A percentile compares a stretch with the other conserved stretches of the same genome.
Evolutionary conservation across 495 filamentous ascomycete genomes (phyloP).

Genomic region (Neurospora cerealis): DNA sequence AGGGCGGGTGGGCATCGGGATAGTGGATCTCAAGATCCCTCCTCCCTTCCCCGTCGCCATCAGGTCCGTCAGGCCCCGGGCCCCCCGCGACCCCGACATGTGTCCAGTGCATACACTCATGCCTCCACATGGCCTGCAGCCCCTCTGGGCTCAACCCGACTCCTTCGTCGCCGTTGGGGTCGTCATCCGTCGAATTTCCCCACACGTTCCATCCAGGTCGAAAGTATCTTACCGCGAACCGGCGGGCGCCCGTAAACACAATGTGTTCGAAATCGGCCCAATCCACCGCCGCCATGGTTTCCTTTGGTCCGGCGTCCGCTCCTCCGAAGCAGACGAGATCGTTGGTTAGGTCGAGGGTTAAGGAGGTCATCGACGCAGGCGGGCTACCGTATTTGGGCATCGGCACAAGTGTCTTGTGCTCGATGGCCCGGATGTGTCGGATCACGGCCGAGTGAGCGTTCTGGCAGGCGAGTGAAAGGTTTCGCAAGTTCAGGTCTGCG

Average conservation of each 20-base stretch:
- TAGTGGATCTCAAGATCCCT: neutral
- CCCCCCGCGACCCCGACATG: neutral
- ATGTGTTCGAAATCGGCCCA: constrained; percentile 11
- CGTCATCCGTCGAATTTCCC: neutral
- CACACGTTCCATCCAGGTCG: constrained; percentile 4
- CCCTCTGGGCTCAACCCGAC: neutral
- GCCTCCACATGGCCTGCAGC: neutral
- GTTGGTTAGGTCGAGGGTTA: constrained; percentile 8
- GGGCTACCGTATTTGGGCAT: constrained; percentile 8
- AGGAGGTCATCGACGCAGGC: neutral
- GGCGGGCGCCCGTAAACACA: constrained; percentile 7
- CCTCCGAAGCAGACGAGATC: constrained; percentile 13
- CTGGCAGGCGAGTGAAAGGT: constrained; percentile 7
- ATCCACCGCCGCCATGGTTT: constrained; percentile 1
- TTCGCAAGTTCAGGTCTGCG: constrained; percentile 14
- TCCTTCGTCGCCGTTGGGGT: neutral
- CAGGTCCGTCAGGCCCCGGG: neutral
- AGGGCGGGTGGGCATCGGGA: neutral
- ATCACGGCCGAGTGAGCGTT: neutral
- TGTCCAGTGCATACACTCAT: neutral
- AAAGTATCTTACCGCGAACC: constrained; percentile 12
- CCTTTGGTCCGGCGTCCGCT: neutral
- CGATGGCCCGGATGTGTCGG: neutral
- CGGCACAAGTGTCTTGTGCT: constrained; percentile 6
- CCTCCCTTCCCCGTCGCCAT: neutral